Percentiles rank a stretch among this genome's conserved stretches.
These are phyloP conservation scores for Nicotiana paniculata DNA, from an alignment of 257 asterid genomes.

Conservation along the genomic window DNA sequence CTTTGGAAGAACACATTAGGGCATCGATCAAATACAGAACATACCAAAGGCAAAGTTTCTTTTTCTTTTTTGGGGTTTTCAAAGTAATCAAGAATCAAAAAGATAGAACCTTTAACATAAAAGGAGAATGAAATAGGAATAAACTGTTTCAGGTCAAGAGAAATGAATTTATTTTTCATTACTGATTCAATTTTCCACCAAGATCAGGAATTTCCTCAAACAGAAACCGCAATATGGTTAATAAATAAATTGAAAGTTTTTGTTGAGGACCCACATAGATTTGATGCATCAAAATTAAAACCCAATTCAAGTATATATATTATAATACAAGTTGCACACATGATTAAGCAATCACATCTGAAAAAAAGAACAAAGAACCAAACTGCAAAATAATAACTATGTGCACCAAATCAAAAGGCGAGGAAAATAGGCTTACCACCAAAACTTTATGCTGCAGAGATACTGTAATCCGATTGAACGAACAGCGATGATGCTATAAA, in stretches of 20 bases:
- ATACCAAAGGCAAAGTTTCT: neutral
- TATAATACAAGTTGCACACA: conserved; percentile 21
- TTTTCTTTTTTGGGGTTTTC: neutral
- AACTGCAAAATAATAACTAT: neutral
- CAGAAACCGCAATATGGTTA: neutral
- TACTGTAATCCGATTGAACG: conserved; percentile 26
- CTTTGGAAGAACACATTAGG: neutral
- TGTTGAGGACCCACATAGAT: conserved; percentile 19
- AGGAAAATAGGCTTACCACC: conserved; percentile 39
- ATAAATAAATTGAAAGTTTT: conserved; percentile 7
- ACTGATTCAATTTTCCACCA: neutral
- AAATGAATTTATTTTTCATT: neutral
- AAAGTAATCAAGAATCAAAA: neutral
- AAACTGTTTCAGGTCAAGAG: neutral
- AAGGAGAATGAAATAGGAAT: neutral
- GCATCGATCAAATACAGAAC: neutral
- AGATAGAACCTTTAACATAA: neutral
- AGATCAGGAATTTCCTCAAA: neutral
- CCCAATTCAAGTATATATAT: neutral
- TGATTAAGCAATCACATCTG: conserved; percentile 9
- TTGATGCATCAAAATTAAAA: conserved; percentile 13
- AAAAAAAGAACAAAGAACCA: neutral
- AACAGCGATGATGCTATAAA: conserved; percentile 24
- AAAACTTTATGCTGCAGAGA: conserved; percentile 29
- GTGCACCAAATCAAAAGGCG: neutral